Evolutionary conservation across 148 eudicot genomes (phyloP).

Genomic region (Chenopodium formosanum): DNA sequence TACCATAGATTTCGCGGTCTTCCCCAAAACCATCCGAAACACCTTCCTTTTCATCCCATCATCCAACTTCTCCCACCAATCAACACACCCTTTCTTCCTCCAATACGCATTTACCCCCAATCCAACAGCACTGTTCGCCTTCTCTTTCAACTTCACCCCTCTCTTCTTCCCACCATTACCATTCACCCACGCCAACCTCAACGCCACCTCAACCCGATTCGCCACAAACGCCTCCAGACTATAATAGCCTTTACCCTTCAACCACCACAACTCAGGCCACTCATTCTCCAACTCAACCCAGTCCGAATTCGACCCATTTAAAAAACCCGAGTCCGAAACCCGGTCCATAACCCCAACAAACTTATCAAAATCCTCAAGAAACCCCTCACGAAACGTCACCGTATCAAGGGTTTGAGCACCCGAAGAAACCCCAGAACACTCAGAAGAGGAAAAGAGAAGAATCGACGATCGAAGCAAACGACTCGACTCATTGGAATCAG

Average conservation of each 20-base stretch:
- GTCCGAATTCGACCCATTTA: constrained; percentile 55
- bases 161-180: constrained; percentile 66
- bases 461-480: constrained; percentile 36
- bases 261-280: constrained; percentile 84
- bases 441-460: constrained; percentile 60
- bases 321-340: constrained; percentile 55
- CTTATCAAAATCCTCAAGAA: constrained; percentile 44
- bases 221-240: constrained; percentile 73
- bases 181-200: constrained; percentile 82
- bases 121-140: constrained; percentile 43
- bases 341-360: constrained; percentile 67
- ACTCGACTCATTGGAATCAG: constrained; percentile 36
- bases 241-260: constrained; percentile 84
- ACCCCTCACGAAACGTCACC: constrained; percentile 50
- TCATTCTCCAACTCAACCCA: constrained; percentile 57
- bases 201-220: constrained; percentile 79
- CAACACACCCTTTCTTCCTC: constrained; percentile 94
- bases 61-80: constrained; percentile 89
- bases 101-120: constrained; percentile 76
- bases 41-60: constrained; percentile 38
- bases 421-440: constrained; percentile 35
- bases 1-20: constrained; percentile 71
- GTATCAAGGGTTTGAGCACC: constrained; percentile 44
- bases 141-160: constrained; percentile 83
- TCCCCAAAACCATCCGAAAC: constrained; percentile 46